Evolutionary conservation across 1,284 basidiomycete species (phyloP), one percentile per base, ranked within the genome.

Genomic region (Cryptococcus sp.): DNA sequence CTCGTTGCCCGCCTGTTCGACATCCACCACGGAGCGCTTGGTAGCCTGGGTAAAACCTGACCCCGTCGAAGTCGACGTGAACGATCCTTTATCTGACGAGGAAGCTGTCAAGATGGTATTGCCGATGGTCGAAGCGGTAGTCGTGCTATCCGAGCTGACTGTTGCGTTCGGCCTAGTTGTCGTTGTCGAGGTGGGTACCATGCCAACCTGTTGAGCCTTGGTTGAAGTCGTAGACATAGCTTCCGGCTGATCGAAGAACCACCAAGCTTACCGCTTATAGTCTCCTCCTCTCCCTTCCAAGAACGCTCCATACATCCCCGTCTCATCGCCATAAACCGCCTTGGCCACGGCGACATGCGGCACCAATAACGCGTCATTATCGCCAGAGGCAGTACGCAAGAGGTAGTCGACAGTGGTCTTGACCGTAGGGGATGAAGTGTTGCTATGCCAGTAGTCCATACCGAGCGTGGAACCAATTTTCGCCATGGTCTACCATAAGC

Each of bases 321-420:
- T 63, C 5, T 78, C 75, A 57, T 82, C 81, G 16, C 81, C 81
- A 59, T 82, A 83, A 1, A 74, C 79, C 7, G 79, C 77, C 3
- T 76, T 73, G 24, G 77, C 71, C 0, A 80, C 72, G 34, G 79
- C 79, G 42, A 83, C 78, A 54, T 79, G 80, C 11, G 80, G 79
- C 37, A 74, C 66, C 28, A 31, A 31, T 43, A 79, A 59, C 54
- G 80, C 78, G 9, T 63, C 54, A 26, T 76, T 53, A 4, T 77
- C 60, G 16, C 78, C 60, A 4, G 67, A 56, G 43, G 57, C 55
- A 14, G 47, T 25, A 2, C 68, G 72, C 73, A 84, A 78, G 9
- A 79, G 74, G 54, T 74, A 83, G 63, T 83, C 77, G 48, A 81
- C 69, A 6, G 81, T 81, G 33, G 71, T 74, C 59, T 81, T 72